Base-by-base conservation (phyloP, 2,329 filamentous ascomycete species). In the Ceratocystiopsis minuta region DNA sequence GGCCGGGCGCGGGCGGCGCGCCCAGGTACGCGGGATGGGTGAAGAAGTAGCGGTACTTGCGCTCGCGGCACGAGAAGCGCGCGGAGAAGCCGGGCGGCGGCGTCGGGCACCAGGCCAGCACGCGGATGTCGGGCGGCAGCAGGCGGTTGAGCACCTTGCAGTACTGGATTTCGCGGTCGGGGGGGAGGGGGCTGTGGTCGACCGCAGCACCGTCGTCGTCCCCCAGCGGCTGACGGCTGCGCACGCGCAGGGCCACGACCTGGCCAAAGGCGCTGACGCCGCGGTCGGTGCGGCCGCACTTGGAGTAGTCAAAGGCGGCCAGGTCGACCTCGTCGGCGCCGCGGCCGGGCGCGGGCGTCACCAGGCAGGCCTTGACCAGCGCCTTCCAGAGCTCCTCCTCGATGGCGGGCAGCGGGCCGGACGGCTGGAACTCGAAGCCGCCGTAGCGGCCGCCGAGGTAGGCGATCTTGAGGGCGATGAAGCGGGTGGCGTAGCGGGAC, bases 201-300 rank as follows among this genome's bases (percentile, higher is more conserved):
- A 93, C 83, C 15, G 64, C 63, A 12, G 14, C 76, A 76, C 62
- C 53, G 40, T 50, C 52, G 11, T 53, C 53, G 32, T 53, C 47
- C 44, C 33, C 14, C 32, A 33, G 3, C 32, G 15, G 13, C 12
- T 7, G 32, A 10, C 11, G 7, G 59, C 87, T 95, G 55, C 88
- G 69, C 15, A 98, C 78, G 43, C 80, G 66, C 35, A 98, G 62
- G 1, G 78, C 81, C 53, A 98, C 76, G 44, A 98, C 90, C 63
- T 98, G 90, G 0, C 90, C 90, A 62, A 98, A 98, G 3, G 90
- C 87, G 59, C 86, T 95, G 33, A 98, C 90, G 13, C 90, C 90
- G 42, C 77, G 70, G 57, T 98, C 90, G 16, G 90, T 98, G 48
- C 90, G 70, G 2, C 90, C 90, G 54, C 88, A 95, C 59, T 98